phyloP scores from a whole-genome alignment of 352 stramenopile species.

The Pythium utonaiense region DNA sequence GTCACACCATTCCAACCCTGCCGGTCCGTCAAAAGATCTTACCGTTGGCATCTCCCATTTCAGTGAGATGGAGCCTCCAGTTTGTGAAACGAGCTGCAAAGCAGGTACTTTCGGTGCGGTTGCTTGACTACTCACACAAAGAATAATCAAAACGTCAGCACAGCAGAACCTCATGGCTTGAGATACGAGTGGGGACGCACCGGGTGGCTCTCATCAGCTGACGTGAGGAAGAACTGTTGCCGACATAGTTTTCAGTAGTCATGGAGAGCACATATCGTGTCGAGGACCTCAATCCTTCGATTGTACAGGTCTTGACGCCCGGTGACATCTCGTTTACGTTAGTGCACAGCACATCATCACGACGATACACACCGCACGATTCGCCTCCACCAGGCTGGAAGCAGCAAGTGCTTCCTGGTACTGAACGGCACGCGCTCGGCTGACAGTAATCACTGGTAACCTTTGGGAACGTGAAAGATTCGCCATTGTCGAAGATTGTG shows the following conservation, averaged over 20 bases:
- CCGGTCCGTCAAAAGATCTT: too few relatives aligned
- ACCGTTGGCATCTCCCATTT: constrained; percentile 36
- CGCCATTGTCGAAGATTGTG: background rate
- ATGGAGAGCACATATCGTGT: constrained; percentile 34
- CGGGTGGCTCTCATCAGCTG: constrained; percentile 18
- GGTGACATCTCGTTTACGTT: background rate
- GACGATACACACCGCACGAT: constrained; percentile 25
- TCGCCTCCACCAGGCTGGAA: background rate
- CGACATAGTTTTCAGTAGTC: constrained; percentile 31
- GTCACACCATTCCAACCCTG: too few relatives aligned
- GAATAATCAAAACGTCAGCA: too few relatives aligned
- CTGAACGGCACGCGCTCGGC: constrained; percentile 8
- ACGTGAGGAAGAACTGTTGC: constrained; percentile 26
- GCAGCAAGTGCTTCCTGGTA: constrained; percentile 17
- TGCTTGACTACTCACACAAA: constrained; percentile 15
- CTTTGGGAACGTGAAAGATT: too few relatives aligned
- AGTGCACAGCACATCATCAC: constrained; percentile 17
- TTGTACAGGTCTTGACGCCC: constrained; percentile 14
- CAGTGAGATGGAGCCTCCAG: constrained; percentile 35
- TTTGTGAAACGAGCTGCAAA: constrained; percentile 18
- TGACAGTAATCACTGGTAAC: background rate
- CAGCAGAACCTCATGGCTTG: background rate
- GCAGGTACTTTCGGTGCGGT: constrained; percentile 25
- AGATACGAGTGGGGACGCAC: constrained; percentile 5
- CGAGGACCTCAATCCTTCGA: constrained; percentile 26